Conservation (phyloP, 2,329 filamentous ascomycete genomes). For the Aspergillus vadensis region DNA sequence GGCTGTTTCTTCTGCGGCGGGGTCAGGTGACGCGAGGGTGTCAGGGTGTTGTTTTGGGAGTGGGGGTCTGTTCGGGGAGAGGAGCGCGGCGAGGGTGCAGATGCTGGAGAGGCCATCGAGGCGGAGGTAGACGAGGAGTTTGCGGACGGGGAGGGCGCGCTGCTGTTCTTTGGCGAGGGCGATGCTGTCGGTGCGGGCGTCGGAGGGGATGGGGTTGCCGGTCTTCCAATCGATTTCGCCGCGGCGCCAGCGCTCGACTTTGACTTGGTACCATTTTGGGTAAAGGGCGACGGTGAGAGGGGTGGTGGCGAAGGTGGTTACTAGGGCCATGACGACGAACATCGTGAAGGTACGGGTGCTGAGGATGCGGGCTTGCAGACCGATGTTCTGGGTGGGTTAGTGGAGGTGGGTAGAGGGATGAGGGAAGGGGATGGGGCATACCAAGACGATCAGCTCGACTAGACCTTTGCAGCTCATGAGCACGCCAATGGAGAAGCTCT, state of each 20-base stretch:
- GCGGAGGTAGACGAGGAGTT: slow-evolving; percentile 77
- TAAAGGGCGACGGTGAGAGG: slow-evolving; percentile 74
- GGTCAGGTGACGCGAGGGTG: slow-evolving; percentile 23
- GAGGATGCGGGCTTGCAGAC: slow-evolving; percentile 78
- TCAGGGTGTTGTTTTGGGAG: slow-evolving; percentile 36
- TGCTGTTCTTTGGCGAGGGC: slow-evolving; percentile 53
- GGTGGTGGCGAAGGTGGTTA: slow-evolving; percentile 83
- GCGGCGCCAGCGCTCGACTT: slow-evolving; percentile 72
- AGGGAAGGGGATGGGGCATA: slow-evolving; percentile 47
- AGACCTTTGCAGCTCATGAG: slow-evolving; percentile 97
- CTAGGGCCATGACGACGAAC: slow-evolving; percentile 89
- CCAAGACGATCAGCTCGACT: slow-evolving; percentile 91
- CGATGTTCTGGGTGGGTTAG: slow-evolving; percentile 64
- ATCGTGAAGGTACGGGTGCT: slow-evolving; percentile 84
- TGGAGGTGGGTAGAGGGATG: background rate
- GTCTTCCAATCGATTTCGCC: slow-evolving; percentile 87
- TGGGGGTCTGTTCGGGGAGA: slow-evolving; percentile 58
- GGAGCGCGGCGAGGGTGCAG: slow-evolving; percentile 77
- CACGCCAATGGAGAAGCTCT: slow-evolving; percentile 82
- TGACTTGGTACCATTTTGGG: slow-evolving; percentile 74
- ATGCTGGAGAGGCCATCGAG: slow-evolving; percentile 81
- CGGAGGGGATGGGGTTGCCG: slow-evolving; percentile 53
- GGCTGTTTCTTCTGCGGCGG: slow-evolving; percentile 27
- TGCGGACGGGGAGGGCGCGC: slow-evolving; percentile 57
- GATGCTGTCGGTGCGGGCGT: slow-evolving; percentile 48